phyloP scores from a whole-genome alignment of 257 asterid genomes.

The Paraleonurus japonicus region DNA sequence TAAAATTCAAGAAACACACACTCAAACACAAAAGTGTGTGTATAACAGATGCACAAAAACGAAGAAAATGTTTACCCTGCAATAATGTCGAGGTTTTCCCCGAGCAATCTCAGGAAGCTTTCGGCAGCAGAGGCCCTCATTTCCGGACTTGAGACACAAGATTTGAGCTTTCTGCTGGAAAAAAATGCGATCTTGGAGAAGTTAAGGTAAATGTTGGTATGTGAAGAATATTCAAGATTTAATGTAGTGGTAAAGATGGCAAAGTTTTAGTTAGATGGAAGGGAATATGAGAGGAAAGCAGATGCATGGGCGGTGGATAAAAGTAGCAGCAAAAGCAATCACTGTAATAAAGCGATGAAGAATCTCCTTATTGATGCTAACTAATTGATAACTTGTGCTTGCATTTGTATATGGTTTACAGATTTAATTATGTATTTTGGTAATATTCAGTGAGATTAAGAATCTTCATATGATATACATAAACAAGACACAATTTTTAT shows the following conservation, averaged over 20 bases:
- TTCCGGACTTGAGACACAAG: neutral
- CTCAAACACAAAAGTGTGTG: neutral
- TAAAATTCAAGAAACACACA: neutral
- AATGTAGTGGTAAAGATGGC: no score
- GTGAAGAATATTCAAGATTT: neutral
- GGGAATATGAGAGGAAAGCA: no score
- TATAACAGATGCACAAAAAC: neutral
- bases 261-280: neutral
- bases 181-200: neutral
- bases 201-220: neutral
- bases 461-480: no score
- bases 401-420: no score
- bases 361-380: no score
- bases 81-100: conserved; percentile 61
- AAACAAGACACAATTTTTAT: no score
- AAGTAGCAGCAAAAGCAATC: neutral
- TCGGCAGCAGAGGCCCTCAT: conserved; percentile 57
- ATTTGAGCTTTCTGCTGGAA: neutral
- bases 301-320: conserved; percentile 20
- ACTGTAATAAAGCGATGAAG: neutral
- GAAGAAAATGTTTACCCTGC: conserved; percentile 52
- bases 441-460: neutral
- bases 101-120: conserved; percentile 57
- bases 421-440: neutral
- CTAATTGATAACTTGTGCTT: neutral